Evolutionary conservation across 208 protist genomes (phyloP), one percentile per base, ranked within the genome.

Genomic region (Leishmania tarentolae): DNA sequence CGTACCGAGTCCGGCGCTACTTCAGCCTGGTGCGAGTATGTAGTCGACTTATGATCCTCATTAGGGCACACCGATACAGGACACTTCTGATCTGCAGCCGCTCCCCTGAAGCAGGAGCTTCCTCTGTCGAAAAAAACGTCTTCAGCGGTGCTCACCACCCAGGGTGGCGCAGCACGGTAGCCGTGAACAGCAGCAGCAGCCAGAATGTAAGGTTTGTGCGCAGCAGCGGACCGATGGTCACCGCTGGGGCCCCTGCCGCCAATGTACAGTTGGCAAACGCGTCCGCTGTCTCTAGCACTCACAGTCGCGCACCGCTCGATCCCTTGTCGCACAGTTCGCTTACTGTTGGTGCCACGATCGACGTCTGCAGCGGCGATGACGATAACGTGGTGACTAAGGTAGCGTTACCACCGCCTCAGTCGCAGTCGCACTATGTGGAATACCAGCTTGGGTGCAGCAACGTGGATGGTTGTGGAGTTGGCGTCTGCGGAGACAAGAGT

Each of bases 21-120:
- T 81, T 93, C 59, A 87, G 83, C 44, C 71, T 91, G 13, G 86
- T 78, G 11, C 83, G 87, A 21, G 82, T 97, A n/a, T 93, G 88
- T 83, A 83, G 88, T 46, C 87, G 91, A 1, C 50, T 97, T 28
- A 94, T 95, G 93, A 77, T 94, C 50, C 63, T 83, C 50, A 89
- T 95, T 57, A 73, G 88, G 24, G 81, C 87, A 13, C 88, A 86
- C 59, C 88, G 93, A 56, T 91, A 93, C 70, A 75, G 83, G 19
- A 31, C 21, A 19, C 52, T 83, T n/a, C 59, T 84, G 44, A 19
- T 78, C 47, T 35, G 46, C 40, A 80, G 53, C 46, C 44, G 44
- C 3, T 21, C 50, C 8, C 3, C 50, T 35, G 63, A 56, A 42
- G 59, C 63, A 50, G 42, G 65, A n/a, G 35, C 21, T 37, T 73